Conservation (phyloP, 2,329 filamentous ascomycete genomes). For the Calonectria ilicicola region DNA sequence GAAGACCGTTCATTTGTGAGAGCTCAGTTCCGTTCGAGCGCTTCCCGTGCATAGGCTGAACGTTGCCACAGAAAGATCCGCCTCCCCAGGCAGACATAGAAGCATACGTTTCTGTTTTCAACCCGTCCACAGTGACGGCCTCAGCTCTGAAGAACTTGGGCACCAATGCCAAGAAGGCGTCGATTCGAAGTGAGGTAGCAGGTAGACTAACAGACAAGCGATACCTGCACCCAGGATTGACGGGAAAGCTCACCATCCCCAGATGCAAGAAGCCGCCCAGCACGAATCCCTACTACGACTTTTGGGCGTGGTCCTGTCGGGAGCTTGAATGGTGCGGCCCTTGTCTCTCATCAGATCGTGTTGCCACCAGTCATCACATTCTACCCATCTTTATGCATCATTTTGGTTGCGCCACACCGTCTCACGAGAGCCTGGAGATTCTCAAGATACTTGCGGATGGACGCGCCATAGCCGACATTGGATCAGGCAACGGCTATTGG, state of each 20-base stretch:
- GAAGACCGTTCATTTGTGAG: constrained; percentile 50
- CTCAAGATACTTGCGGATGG: constrained; percentile 67
- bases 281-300: constrained; percentile 75
- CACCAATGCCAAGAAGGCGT: constrained; percentile 73
- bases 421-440: constrained; percentile 73
- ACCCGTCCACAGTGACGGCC: constrained; percentile 67
- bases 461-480: constrained; percentile 72
- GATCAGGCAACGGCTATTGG: constrained; percentile 83
- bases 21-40: constrained; percentile 1
- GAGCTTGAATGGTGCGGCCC: constrained; percentile 76
- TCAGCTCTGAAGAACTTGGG: constrained; percentile 72
- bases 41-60: constrained; percentile 23
- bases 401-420: constrained; percentile 79
- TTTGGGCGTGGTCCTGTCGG: constrained; percentile 75
- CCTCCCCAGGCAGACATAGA: constrained; percentile 70
- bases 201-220: constrained; percentile 66
- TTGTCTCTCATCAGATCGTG: constrained; percentile 61
- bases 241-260: constrained; percentile 55
- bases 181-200: constrained; percentile 68
- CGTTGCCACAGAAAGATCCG: constrained; percentile 51
- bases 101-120: constrained; percentile 77
- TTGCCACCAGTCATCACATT: constrained; percentile 73
- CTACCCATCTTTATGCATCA: constrained; percentile 83
- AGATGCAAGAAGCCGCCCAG: constrained; percentile 59
- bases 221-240: constrained; percentile 59